Evolutionary conservation across 2,329 filamentous ascomycete genomes (phyloP).

Genomic region (Cryphonectria carpinicola): DNA sequence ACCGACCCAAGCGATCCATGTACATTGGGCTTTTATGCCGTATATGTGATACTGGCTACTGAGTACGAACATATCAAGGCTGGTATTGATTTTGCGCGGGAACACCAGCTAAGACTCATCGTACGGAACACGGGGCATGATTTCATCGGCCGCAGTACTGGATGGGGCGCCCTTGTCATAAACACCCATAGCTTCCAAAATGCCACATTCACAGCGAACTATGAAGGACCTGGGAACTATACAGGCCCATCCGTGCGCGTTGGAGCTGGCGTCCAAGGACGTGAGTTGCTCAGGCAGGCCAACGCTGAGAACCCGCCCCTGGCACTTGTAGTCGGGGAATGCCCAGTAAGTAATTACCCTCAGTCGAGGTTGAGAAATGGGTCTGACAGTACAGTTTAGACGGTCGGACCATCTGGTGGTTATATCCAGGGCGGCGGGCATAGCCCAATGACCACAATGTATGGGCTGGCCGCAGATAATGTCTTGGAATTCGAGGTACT

Average conservation of each 20-base stretch:
- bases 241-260: not conserved
- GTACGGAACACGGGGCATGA: conserved; percentile 63
- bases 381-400: conserved; percentile 25
- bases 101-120: conserved; percentile 40
- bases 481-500: conserved; percentile 34
- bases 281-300: not conserved
- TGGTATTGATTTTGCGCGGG: conserved; percentile 41
- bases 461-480: conserved; percentile 17
- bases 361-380: not conserved
- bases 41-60: conserved; percentile 40
- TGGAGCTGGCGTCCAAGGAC: not conserved
- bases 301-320: not conserved
- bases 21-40: conserved; percentile 45
- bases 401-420: conserved; percentile 64
- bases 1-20: conserved; percentile 39
- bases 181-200: conserved; percentile 60
- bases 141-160: conserved; percentile 62
- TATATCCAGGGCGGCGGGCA: conserved; percentile 65
- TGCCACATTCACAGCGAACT: not conserved
- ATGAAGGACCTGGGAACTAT: not conserved
- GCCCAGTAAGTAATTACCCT: not conserved
- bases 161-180: conserved; percentile 59
- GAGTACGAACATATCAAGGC: conserved; percentile 34
- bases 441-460: conserved; percentile 47
- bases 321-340: not conserved